These are phyloP conservation scores for Penicillium digitatum DNA, from an alignment of 2,329 filamentous ascomycete species.

Conservation along the genomic window DNA sequence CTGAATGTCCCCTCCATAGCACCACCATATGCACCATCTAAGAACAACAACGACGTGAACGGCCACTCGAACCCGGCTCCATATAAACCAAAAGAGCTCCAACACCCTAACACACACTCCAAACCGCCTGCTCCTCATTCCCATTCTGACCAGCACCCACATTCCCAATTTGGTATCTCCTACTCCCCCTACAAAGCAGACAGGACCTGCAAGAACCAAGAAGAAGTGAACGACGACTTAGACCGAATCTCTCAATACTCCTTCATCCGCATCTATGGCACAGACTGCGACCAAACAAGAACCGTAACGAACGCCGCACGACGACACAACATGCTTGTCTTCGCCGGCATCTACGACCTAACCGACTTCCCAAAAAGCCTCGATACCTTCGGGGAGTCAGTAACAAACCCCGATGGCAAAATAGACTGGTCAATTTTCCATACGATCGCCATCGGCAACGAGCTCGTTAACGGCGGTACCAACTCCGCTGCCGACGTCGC, in stretches of 20 bases:
- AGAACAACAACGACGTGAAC: background rate
- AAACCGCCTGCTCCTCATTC: background rate
- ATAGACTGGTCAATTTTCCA: slow-evolving; percentile 64
- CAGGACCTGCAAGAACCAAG: slow-evolving; percentile 62
- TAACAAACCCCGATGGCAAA: slow-evolving; percentile 41
- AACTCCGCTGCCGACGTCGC: slow-evolving; percentile 53
- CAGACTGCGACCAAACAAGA: slow-evolving; percentile 69
- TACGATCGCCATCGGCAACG: slow-evolving; percentile 75
- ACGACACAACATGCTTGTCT: slow-evolving; percentile 63
- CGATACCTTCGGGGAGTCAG: slow-evolving; percentile 56
- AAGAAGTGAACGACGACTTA: slow-evolving; percentile 64
- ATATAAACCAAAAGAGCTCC: background rate
- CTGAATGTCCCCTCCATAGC: background rate
- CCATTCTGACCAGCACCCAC: slow-evolving; percentile 8
- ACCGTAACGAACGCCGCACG: slow-evolving; percentile 61
- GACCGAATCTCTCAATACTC: slow-evolving; percentile 55
- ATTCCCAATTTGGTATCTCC: slow-evolving; percentile 46
- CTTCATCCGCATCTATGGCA: slow-evolving; percentile 71
- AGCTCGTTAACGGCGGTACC: slow-evolving; percentile 65
- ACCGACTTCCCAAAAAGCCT: slow-evolving; percentile 55
- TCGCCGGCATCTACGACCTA: slow-evolving; percentile 70
- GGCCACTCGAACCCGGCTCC: background rate
- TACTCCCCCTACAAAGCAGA: slow-evolving; percentile 58
- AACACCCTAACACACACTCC: slow-evolving; percentile 30
- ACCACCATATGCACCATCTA: background rate